These are phyloP conservation scores for Aureobasidium leucospermi DNA, from an alignment of 2,329 filamentous ascomycete genomes.

Conservation along the genomic window DNA sequence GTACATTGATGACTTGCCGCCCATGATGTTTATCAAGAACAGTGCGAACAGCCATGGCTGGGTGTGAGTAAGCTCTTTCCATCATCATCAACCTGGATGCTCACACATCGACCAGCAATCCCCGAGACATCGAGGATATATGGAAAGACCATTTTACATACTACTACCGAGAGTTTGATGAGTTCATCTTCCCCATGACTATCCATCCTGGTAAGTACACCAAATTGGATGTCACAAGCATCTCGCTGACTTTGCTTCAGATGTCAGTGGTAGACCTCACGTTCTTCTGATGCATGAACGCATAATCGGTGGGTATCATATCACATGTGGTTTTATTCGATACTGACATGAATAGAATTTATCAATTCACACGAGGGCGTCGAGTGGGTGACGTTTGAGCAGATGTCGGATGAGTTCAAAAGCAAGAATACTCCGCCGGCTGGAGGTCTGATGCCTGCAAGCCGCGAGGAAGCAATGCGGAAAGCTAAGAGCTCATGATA, in stretches of 20 bases:
- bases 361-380: slow-evolving; percentile 58
- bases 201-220: slow-evolving; percentile 51
- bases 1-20: slow-evolving; percentile 45
- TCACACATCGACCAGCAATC: slow-evolving; percentile 32
- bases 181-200: slow-evolving; percentile 71
- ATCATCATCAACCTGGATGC: not conserved
- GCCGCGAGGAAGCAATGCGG: not conserved
- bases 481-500: not conserved
- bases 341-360: slow-evolving; percentile 49
- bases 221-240: not conserved
- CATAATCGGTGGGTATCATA: slow-evolving; percentile 28
- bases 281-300: slow-evolving; percentile 67
- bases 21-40: slow-evolving; percentile 67
- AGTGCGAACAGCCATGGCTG: slow-evolving; percentile 58
- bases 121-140: slow-evolving; percentile 50
- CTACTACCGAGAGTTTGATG: slow-evolving; percentile 69
- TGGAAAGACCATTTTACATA: slow-evolving; percentile 65
- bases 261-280: slow-evolving; percentile 64
- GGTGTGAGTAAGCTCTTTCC: slow-evolving; percentile 28
- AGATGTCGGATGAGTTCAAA: slow-evolving; percentile 69
- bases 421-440: slow-evolving; percentile 50
- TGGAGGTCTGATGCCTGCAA: slow-evolving; percentile 55
- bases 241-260: slow-evolving; percentile 23
- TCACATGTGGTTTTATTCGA: not conserved
- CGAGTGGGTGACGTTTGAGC: slow-evolving; percentile 62